Evolutionary conservation across 1,284 basidiomycete species (phyloP).

Genomic region (Meira nashicola): DNA sequence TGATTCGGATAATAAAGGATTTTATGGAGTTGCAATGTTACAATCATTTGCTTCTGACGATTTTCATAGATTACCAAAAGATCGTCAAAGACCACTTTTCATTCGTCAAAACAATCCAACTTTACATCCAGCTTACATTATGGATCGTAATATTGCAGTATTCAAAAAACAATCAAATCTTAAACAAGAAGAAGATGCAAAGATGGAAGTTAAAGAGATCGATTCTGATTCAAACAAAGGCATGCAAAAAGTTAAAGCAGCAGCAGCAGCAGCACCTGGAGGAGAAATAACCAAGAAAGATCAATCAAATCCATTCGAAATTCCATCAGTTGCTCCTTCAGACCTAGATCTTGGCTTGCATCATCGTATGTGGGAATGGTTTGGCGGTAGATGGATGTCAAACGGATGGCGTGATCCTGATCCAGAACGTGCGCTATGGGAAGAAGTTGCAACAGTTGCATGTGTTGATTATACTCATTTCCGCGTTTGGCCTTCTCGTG

Average conservation of each 20-base stretch:
- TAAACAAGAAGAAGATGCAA: too few relatives aligned
- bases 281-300: not conserved
- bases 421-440: constrained; percentile 1
- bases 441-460: not conserved
- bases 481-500: not conserved
- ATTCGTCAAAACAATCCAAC: constrained; percentile 4
- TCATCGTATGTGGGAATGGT: constrained; percentile 9
- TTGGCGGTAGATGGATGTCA: not conserved
- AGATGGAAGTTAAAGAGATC: too few relatives aligned
- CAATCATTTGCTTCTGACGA: constrained; percentile 2
- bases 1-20: not conserved
- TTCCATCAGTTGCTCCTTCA: not conserved
- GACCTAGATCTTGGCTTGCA: too few relatives aligned
- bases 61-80: constrained; percentile 2
- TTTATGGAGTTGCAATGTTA: constrained; percentile 3
- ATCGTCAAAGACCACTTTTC: constrained; percentile 4
- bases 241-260: not conserved
- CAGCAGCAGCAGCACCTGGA: not conserved
- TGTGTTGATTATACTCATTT: not conserved
- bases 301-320: not conserved
- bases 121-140: not conserved
- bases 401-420: constrained; percentile 7
- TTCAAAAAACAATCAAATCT: not conserved
- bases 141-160: not conserved
- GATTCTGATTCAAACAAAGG: too few relatives aligned